phyloP scores from a whole-genome alignment of 202 grass and related monocot species.

The Elaeis oleifera region DNA sequence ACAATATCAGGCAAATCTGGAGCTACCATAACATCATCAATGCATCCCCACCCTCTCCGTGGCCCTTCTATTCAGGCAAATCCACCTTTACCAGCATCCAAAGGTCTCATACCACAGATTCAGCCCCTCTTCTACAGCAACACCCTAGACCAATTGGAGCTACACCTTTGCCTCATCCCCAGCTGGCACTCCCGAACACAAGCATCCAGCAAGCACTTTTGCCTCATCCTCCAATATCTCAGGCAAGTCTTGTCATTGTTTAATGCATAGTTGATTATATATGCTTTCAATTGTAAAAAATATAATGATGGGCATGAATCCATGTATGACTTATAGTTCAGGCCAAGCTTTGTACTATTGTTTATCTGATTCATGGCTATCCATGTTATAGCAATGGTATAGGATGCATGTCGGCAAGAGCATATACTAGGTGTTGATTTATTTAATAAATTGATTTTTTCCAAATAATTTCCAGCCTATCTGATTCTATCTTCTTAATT shows the following conservation, averaged over 20 bases:
- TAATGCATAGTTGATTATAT: background rate
- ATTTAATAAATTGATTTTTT: too few species aligned
- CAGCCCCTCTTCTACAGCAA: conserved; percentile 46
- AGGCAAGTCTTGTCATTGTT: background rate
- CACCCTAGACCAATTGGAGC: conserved; percentile 33
- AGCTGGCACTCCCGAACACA: conserved; percentile 28
- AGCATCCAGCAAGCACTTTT: conserved; percentile 14
- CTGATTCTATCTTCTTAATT: too few species aligned
- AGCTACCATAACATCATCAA: conserved; percentile 22
- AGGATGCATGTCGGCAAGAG: too few species aligned
- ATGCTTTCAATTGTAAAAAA: too few species aligned
- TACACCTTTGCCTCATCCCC: conserved; percentile 32
- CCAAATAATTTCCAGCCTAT: too few species aligned
- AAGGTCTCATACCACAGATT: conserved; percentile 45
- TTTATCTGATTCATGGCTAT: too few species aligned
- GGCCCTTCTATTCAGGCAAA: conserved; percentile 35
- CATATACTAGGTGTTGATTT: too few species aligned
- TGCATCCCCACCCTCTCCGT: conserved; percentile 33
- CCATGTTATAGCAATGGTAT: too few species aligned
- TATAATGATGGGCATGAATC: too few species aligned
- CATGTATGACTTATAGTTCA: too few species aligned
- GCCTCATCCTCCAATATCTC: conserved; percentile 22
- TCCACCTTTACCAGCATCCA: conserved; percentile 40
- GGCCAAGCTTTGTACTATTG: too few species aligned
- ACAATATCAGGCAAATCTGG: conserved; percentile 20